Conservation (phyloP, 2,329 filamentous ascomycete genomes). For the Cladosporium sp. region DNA sequence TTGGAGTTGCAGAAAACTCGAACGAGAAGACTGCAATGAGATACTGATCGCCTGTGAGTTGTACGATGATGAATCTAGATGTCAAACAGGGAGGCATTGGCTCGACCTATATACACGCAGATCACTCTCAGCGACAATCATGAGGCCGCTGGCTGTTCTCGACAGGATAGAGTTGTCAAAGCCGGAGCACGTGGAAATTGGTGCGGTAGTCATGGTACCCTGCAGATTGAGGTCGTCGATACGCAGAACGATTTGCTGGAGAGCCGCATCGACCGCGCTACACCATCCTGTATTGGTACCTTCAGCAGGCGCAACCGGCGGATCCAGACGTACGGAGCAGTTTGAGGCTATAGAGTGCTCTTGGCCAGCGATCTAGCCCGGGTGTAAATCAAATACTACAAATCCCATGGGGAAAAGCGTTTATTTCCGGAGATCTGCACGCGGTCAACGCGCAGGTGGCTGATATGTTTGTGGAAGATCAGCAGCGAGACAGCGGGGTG, state of each 20-base stretch:
- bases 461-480: neutral
- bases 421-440: conserved; percentile 3
- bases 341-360: conserved; percentile 3
- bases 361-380: neutral
- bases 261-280: neutral
- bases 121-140: neutral
- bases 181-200: conserved; percentile 1
- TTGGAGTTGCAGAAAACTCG: neutral
- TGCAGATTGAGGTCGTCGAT: neutral
- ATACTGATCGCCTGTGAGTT: neutral
- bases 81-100: neutral
- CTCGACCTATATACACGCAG: conserved; percentile 1
- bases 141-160: neutral
- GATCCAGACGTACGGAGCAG: neutral
- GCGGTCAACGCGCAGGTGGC: neutral
- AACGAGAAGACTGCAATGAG: neutral
- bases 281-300: neutral
- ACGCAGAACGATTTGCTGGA: neutral
- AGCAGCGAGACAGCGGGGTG: conserved; percentile 5
- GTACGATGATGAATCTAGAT: neutral
- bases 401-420: neutral
- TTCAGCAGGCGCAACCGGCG: conserved; percentile 9
- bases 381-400: neutral
- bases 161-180: neutral
- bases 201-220: neutral